Base-by-base conservation (phyloP, 495 filamentous ascomycete genomes). In the Aspergillus nanangensis region DNA sequence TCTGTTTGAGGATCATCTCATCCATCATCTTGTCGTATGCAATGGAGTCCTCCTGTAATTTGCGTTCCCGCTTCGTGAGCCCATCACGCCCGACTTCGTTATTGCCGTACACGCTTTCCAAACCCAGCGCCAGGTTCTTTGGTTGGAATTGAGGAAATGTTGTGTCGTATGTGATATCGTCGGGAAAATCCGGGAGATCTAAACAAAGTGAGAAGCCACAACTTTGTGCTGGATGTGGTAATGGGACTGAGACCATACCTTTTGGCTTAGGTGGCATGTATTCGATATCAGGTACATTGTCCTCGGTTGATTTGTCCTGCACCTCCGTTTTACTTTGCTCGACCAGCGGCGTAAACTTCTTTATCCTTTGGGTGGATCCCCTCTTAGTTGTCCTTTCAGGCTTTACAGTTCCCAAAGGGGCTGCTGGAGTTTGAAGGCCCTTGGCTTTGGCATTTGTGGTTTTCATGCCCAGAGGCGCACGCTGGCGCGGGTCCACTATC, bases 401-500 rank as follows among this genome's bases (percentile, higher is more conserved):
- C 50, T 78, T 74, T 44, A 65, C 55, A n/a, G 62, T 67, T 31
- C 64, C 69, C 24, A 56, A 51, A 29, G 69, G 66, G 8, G 73
- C 72, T 21, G 69, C 78, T 1, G 82, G 81, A 4, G 80, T 88
- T 53, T 84, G 81, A 29, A 83, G 75, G 4, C 76, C 76, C 56
- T 75, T 87, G 41, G 87, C 77, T 70, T 93, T 96, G 32, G 86
- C 87, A 66, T 99, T 99, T 34, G 93, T 96, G 0, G 92, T 97
- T 66, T 99, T 99, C 71, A 83, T 77, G 29, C 94, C 94, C 40
- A 96, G 67, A 3, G 88, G 84, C 31, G 93, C 90, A 49, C 90
- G 83, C 37, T 76, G 85, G 32, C 81, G 80, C 37, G 83, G 77
- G 35, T 76, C 86, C 88, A 47, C 19, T 36, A 45, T 22, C 29